Percentiles rank a stretch among this genome's conserved stretches.
These are phyloP conservation scores for Neurospora sp. DNA, from an alignment of 495 filamentous ascomycete genomes.

Conservation along the genomic window DNA sequence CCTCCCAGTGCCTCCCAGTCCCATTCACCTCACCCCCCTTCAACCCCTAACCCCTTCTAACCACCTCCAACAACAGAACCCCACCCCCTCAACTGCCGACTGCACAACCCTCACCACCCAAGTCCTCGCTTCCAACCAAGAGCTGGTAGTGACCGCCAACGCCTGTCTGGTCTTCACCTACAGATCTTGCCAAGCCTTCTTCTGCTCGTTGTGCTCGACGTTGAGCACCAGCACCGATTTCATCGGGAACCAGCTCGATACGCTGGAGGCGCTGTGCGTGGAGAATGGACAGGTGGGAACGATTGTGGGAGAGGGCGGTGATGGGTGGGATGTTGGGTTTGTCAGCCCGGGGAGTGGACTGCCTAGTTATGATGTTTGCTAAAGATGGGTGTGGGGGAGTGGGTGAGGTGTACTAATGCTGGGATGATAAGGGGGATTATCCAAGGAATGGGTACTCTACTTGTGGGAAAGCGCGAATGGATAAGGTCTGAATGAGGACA, in stretches of 20 bases:
- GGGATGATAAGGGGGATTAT: too few species aligned
- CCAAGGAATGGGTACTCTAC: too few species aligned
- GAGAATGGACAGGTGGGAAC: constrained; percentile 27
- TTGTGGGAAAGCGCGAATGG: too few species aligned
- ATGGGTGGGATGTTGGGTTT: constrained; percentile 35
- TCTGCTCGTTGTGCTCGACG: constrained; percentile 31
- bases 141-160: constrained; percentile 25
- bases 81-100: constrained; percentile 19
- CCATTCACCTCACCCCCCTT: not conserved
- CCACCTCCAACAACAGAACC: constrained; percentile 10
- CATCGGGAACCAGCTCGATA: constrained; percentile 29
- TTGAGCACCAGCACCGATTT: constrained; percentile 28
- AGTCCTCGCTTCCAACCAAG: constrained; percentile 20
- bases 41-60: not conserved
- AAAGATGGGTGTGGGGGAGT: too few species aligned
- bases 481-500: too few species aligned
- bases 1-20: not conserved
- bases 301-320: constrained; percentile 23
- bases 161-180: constrained; percentile 29
- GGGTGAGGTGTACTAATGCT: too few species aligned
- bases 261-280: constrained; percentile 28
- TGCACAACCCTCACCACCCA: constrained; percentile 27
- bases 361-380: constrained; percentile 31
- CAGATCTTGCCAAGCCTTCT: constrained; percentile 32
- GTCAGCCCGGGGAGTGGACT: constrained; percentile 19